These are phyloP conservation scores for Tagetes erecta DNA, from an alignment of 129 eudicot genomes.

Conservation along the genomic window DNA sequence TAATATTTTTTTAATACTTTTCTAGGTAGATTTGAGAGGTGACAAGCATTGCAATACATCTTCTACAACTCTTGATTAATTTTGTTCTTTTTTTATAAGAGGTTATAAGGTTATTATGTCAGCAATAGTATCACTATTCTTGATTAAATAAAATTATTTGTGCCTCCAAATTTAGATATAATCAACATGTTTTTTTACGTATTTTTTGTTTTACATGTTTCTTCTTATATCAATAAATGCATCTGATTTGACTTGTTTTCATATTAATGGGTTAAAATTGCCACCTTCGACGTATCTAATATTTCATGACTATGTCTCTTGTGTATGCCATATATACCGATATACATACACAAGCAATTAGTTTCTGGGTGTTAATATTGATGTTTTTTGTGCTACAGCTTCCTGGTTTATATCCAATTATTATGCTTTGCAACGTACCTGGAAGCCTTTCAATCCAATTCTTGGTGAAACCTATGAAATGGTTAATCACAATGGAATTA, in stretches of 20 bases:
- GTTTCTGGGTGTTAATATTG: slow-evolving; percentile 14
- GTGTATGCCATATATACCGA: not conserved
- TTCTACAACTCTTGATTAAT: not conserved
- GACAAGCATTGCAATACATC: slow-evolving; percentile 9
- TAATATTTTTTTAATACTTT: not conserved
- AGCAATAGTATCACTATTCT: no score
- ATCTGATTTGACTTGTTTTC: not conserved
- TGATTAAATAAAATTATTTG: no score
- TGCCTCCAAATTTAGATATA: no score
- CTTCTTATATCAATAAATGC: not conserved
- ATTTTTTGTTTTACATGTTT: not conserved
- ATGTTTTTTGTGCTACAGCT: slow-evolving; percentile 50
- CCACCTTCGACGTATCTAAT: slow-evolving; percentile 1
- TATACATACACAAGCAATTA: slow-evolving; percentile 7
- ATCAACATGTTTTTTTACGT: no score
- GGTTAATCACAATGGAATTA: slow-evolving; percentile 83
- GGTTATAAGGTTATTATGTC: no score
- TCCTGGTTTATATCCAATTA: slow-evolving; percentile 80
- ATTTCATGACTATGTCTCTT: not conserved
- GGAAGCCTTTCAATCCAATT: slow-evolving; percentile 99
- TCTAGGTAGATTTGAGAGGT: not conserved
- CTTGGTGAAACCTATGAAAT: slow-evolving; percentile 98
- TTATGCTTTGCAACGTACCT: slow-evolving; percentile 74
- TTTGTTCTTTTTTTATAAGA: not conserved
- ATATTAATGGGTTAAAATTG: slow-evolving; percentile 16